Percentiles rank a stretch among this genome's conserved stretches.
Evolutionary conservation across 2,329 filamentous ascomycete species (phyloP).

Genomic region (Domatiomyces catenatus): DNA sequence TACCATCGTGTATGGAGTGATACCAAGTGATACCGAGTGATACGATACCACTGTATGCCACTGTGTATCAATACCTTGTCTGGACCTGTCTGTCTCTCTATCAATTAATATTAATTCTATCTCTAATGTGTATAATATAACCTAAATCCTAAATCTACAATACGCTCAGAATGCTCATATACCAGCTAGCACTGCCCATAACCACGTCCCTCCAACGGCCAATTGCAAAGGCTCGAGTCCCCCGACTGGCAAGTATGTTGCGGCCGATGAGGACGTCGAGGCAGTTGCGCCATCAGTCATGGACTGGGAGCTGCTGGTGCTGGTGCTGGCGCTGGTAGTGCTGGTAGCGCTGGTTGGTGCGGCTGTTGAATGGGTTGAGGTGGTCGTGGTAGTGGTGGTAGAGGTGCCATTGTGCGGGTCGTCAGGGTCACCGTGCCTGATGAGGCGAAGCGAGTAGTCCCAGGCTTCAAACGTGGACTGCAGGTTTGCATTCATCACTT

Average conservation of each 20-base stretch:
- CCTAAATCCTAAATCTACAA: neutral
- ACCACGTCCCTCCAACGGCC: neutral
- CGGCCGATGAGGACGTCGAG: neutral
- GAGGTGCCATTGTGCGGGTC: constrained; percentile 3
- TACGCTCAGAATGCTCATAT: neutral
- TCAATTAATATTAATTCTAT: neutral
- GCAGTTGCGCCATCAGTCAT: neutral
- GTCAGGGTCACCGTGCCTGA: constrained; percentile 7
- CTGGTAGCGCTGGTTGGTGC: neutral
- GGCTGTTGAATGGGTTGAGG: neutral
- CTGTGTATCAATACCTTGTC: too few relatives aligned
- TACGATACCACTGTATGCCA: too few relatives aligned
- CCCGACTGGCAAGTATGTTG: neutral
- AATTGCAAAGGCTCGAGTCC: neutral
- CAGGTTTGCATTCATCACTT: constrained; percentile 8
- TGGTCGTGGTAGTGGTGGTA: constrained; percentile 1
- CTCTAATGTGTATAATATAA: neutral
- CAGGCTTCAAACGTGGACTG: constrained; percentile 4
- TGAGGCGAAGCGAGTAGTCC: constrained; percentile 4
- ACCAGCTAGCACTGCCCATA: neutral
- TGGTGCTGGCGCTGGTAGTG: neutral
- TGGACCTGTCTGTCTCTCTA: too few relatives aligned
- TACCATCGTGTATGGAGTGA: too few relatives aligned
- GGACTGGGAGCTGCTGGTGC: neutral
- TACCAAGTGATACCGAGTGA: too few relatives aligned